Conservation (phyloP, 768 basidiomycete species). For the Mycena venus region DNA sequence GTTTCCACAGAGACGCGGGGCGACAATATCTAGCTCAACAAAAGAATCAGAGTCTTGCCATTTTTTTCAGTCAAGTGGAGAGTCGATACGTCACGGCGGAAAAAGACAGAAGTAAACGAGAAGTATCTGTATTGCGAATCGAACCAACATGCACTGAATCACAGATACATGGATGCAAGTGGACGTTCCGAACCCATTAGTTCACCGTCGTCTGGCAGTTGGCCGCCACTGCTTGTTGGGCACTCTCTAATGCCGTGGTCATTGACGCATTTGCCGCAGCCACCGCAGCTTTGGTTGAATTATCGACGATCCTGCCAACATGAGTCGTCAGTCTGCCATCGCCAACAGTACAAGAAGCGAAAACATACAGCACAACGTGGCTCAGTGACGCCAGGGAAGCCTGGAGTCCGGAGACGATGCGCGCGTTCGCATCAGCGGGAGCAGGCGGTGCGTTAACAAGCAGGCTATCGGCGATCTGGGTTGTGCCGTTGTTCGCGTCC, state of each 20-base stretch:
- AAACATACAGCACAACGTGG: not conserved
- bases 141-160: too few relatives aligned
- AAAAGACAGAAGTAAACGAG: too few relatives aligned
- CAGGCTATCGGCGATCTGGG: constrained; percentile 1
- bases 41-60: too few relatives aligned
- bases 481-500: constrained; percentile 13
- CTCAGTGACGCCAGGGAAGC: not conserved
- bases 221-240: constrained; percentile 1
- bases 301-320: not conserved
- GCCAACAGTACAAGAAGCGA: not conserved
- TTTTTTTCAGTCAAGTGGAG: too few relatives aligned
- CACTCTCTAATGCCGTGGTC: not conserved
- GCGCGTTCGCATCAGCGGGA: not conserved
- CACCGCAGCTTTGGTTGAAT: not conserved
- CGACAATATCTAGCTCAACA: too few relatives aligned
- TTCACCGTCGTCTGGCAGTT: constrained; percentile 5
- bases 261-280: constrained; percentile 12
- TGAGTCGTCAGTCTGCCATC: not conserved
- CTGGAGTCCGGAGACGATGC: constrained; percentile 7
- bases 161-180: too few relatives aligned
- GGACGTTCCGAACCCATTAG: not conserved
- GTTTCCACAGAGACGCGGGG: too few relatives aligned
- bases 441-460: not conserved
- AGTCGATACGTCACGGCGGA: too few relatives aligned
- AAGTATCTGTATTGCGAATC: too few relatives aligned